Base-by-base conservation (phyloP, 2,329 filamentous ascomycete species). In the Eutypa lata region DNA sequence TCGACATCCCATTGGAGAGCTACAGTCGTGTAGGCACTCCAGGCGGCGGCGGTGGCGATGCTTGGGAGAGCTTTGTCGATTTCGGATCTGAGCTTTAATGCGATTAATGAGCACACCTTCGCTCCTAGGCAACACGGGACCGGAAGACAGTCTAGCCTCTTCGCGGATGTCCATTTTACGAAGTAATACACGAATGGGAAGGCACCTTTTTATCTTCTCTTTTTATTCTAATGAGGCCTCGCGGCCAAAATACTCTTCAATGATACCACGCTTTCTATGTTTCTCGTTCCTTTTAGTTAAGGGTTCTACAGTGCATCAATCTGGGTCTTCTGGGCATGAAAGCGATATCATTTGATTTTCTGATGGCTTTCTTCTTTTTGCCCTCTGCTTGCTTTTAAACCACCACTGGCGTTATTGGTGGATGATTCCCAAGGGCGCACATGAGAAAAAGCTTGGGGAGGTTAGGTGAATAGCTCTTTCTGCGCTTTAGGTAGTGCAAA, bases 51-150 rank as follows among this genome's bases (percentile, higher is more conserved):
- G 58, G 53, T 2, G 58, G 53, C 22, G 61, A 63, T 35, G 57
- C 40, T 1, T 68, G 65, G 64, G 65, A 68, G 38, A 64, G 57
- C 28, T 64, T 67, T 21, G 58, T 68, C 18, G 65, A 68, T 44
- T 68, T 66, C 37, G 65, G 63, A 19, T 58, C 62, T 0, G 65
- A 67, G 56, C 61, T 64, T 51, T 65, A 56, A 58, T 28, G 38
- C 13, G 35, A 5, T 6, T 21, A 4, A 18, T 7, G n/a, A 11
- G 24, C 21, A 28, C 37, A 37, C 47, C n/a, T 28, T 21, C 18
- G 28, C 24, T 33, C 24, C 40, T 43, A 24, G 45, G 21, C n/a
- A 42, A n/a, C 13, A 18, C 21, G 3, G 22, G 28, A n/a, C 26
- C 10, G 26, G 19, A 14, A 16, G 19, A 18, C n/a, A n/a, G n/a